Percentiles rank a stretch among this genome's conserved stretches.
Conservation (phyloP, 768 basidiomycete species). For the Boletus edulis region DNA sequence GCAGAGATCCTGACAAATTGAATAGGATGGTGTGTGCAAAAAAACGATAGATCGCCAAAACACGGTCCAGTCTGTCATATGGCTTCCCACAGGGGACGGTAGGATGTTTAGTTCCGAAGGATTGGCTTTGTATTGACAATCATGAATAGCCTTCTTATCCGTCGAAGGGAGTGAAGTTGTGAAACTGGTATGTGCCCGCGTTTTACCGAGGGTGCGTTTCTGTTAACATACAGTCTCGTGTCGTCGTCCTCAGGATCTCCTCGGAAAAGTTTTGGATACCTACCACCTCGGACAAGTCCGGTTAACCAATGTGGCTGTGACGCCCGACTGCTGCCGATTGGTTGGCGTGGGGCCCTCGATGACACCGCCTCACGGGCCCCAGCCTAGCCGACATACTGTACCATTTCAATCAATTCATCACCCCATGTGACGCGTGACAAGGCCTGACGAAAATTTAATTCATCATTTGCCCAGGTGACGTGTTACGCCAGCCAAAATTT, state of each 20-base stretch:
- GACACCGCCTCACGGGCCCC: conserved; percentile 39
- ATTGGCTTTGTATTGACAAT: conserved; percentile 13
- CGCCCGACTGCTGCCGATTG: conserved; percentile 44
- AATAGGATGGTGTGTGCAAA: conserved; percentile 48
- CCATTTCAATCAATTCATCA: too few relatives aligned
- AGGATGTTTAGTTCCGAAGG: conserved; percentile 4
- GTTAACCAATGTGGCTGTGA: conserved; percentile 50
- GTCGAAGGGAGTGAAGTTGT: conserved; percentile 48
- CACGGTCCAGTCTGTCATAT: conserved; percentile 48
- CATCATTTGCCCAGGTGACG: too few relatives aligned
- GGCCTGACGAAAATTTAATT: too few relatives aligned
- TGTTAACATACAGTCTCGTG: conserved; percentile 14
- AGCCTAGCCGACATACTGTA: conserved; percentile 47
- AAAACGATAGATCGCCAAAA: conserved; percentile 48
- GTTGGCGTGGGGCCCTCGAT: conserved; percentile 49
- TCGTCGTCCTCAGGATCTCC: conserved; percentile 37
- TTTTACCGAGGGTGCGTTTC: conserved; percentile 5
- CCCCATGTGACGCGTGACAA: too few relatives aligned
- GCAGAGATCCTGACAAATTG: conserved; percentile 5
- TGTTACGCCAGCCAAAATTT: too few relatives aligned
- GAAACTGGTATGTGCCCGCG: conserved; percentile 38
- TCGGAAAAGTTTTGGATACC: conserved; percentile 42
- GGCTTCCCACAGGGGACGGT: conserved; percentile 52
- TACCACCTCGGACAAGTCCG: conserved; percentile 45
- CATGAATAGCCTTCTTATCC: conserved; percentile 45